A percentile compares a stretch with the other conserved stretches of the same genome.
phyloP scores from a whole-genome alignment of 176 grass and related monocot genomes.

The Bolboschoenus planiculmis region DNA sequence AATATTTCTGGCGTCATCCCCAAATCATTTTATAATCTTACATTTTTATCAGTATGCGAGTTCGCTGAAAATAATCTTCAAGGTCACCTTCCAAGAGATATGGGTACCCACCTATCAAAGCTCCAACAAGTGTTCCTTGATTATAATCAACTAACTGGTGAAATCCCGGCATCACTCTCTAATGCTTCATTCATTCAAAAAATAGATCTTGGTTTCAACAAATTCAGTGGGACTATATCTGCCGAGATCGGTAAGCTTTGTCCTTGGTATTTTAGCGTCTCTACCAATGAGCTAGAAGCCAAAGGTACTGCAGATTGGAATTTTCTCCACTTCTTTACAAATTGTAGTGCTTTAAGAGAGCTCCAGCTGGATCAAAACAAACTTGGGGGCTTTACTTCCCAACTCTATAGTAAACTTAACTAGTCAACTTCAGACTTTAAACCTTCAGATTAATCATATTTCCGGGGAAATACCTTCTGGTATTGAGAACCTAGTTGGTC shows the following conservation, averaged over 20 bases:
- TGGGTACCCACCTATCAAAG: neutral
- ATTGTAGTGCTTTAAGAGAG: neutral
- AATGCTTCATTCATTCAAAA: neutral
- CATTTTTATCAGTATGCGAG: neutral
- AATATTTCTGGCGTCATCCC: neutral
- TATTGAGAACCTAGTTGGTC: slow-evolving; percentile 15
- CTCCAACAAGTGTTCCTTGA: neutral
- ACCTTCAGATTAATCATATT: neutral
- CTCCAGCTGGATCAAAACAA: neutral
- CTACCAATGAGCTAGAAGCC: neutral
- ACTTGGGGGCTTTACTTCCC: neutral
- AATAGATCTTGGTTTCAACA: slow-evolving; percentile 1
- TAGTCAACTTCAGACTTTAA: neutral
- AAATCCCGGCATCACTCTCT: neutral
- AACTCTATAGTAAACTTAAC: neutral
- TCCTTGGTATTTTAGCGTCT: neutral
- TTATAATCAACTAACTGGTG: neutral
- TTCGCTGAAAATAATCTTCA: neutral
- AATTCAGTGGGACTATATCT: neutral
- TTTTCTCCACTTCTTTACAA: neutral
- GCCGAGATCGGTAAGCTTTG: neutral
- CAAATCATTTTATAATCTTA: neutral
- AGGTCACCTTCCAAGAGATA: neutral
- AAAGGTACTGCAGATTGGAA: neutral
- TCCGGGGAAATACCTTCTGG: slow-evolving; percentile 15